A percentile compares a stretch with the other conserved stretches of the same genome.
Evolutionary conservation across 139 green algal genomes (phyloP).

Genomic region (Monoraphidium neglectum): DNA sequence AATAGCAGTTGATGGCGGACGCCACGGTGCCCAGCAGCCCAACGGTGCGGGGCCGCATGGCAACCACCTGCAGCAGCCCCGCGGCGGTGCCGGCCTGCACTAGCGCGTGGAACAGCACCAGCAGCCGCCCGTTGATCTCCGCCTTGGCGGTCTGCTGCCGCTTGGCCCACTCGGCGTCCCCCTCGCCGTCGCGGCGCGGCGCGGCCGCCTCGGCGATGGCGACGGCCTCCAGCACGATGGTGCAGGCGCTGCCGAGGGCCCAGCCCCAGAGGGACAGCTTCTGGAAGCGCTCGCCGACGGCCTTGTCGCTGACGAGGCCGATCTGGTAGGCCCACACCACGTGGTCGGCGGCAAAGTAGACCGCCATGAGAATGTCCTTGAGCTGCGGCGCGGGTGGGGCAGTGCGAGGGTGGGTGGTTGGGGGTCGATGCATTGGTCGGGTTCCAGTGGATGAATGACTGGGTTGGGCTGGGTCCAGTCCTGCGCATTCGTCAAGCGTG

Average conservation of each 20-base stretch:
- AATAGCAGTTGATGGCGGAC: constrained; percentile 90
- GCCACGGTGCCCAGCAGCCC: constrained; percentile 77
- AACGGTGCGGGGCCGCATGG: constrained; percentile 80
- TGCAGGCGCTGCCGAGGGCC: constrained; percentile 59
- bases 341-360: constrained; percentile 96
- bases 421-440: too few species aligned
- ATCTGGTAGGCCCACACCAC: constrained; percentile 90
- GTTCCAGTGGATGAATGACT: too few species aligned
- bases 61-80: constrained; percentile 52
- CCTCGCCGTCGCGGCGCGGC: constrained; percentile 50
- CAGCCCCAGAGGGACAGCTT: constrained; percentile 72
- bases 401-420: too few species aligned
- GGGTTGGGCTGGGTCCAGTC: too few species aligned
- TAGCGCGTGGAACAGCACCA: constrained; percentile 71
- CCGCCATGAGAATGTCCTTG: constrained; percentile 86
- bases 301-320: constrained; percentile 79
- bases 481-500: too few species aligned
- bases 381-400: constrained; percentile 43
- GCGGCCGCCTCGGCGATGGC: constrained; percentile 29
- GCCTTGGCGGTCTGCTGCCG: constrained; percentile 55
- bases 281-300: constrained; percentile 63
- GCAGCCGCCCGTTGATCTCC: constrained; percentile 62
- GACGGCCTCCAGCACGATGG: constrained; percentile 45
- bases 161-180: constrained; percentile 58
- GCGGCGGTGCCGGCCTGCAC: constrained; percentile 63